Percentiles rank a stretch among this genome's conserved stretches.
Conservation (phyloP, 2,329 filamentous ascomycete species). For the Venturiaceae sp. region DNA sequence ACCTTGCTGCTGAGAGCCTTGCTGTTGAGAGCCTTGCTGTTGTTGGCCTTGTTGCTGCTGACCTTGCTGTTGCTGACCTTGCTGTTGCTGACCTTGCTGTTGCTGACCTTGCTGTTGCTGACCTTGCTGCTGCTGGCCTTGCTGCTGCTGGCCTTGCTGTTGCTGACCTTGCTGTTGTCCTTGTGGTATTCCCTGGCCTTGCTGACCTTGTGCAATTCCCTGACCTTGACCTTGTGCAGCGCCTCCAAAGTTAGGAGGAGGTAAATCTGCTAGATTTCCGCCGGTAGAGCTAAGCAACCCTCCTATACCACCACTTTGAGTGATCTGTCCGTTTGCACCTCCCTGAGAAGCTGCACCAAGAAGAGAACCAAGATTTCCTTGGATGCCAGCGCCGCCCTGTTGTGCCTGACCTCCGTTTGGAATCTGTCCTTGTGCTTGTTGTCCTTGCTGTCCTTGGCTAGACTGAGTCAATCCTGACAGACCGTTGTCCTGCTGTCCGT, state of each 20-base stretch:
- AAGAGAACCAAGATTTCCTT: not conserved
- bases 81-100: not conserved
- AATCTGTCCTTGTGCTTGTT: not conserved
- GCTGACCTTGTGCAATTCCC: not conserved
- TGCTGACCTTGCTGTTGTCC: not conserved
- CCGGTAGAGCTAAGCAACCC: not conserved
- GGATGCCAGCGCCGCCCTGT: not conserved
- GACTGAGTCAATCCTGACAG: not conserved
- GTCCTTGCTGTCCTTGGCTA: not conserved
- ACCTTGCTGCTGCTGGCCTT: not conserved
- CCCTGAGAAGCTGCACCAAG: not conserved
- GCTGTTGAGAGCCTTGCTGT: not conserved
- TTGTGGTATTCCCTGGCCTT: not conserved
- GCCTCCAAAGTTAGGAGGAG: not conserved
- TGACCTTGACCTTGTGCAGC: not conserved
- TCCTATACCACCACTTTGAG: not conserved
- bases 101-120: not conserved
- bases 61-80: not conserved
- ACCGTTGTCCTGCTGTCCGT: not conserved
- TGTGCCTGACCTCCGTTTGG: not conserved
- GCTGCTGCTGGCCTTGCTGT: not conserved
- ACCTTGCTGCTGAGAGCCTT: not conserved
- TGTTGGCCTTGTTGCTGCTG: not conserved
- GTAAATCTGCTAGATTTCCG: not conserved
- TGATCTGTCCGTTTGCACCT: not conserved